Evolutionary conservation across 1,284 basidiomycete genomes (phyloP), one percentile per base, ranked within the genome.

Genomic region (Trametes polyzona): DNA sequence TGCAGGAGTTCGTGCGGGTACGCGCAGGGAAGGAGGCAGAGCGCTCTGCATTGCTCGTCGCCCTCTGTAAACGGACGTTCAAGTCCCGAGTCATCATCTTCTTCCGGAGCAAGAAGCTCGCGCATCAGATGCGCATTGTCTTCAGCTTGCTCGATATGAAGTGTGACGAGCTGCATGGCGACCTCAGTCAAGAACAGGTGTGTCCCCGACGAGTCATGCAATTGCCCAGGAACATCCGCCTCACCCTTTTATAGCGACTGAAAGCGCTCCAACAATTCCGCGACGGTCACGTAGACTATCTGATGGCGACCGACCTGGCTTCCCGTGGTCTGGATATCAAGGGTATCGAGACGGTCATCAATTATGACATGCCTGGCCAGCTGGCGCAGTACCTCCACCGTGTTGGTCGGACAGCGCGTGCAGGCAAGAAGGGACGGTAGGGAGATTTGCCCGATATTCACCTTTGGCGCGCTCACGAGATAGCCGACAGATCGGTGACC

Each of bases 271-370:
- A 92, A 67, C 80, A 84, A 55, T 99, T 98, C 78, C 89, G 93
- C 56, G 91, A 94, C 59, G 90, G 93, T 26, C 73, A 82, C 39
- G 90, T 92, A 32, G 92, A 95, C 71, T 98, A 88, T 73, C 79
- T 99, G 8, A 90, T 98, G 79, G 96, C 96, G 1, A 99, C 96
- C 1, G 96, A 98, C 73, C 80, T 99, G 19, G 96, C 96, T 23
- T 93, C 94, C 59, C 89, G 96, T 65, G 96, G 96, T 74, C 81
- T 98, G 29, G 96, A 98, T 76, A 98, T 98, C 77, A 96, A 96
- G 68, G 96, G 95, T 17, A 90, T 98, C n/a, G 92, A 97, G 69
- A 96, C 94, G 0, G 94, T 98, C 55, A 94, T 98, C 71, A 98
- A 98, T 74, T 98, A 95, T 71, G 96, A 98, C 73, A 97, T 98